Conservation (phyloP, 129 eudicot species). For the Pulicaria dysenterica region DNA sequence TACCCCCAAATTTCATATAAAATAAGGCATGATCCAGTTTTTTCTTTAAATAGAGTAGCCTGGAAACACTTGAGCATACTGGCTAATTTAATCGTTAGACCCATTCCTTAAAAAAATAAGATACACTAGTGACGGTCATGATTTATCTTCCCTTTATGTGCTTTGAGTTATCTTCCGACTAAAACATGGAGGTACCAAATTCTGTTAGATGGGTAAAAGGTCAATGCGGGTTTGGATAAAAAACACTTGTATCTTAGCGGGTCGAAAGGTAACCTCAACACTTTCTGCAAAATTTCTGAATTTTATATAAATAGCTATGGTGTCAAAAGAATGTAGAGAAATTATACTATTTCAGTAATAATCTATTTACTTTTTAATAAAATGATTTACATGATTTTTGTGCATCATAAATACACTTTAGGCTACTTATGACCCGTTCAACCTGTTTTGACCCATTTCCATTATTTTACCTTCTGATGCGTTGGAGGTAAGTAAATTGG, state of each 20-base stretch:
- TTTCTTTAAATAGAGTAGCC: background rate
- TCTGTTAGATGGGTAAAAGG: background rate
- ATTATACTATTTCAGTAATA: background rate
- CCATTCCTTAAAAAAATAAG: background rate
- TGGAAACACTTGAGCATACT: slow-evolving; percentile 7
- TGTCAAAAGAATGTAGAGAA: background rate
- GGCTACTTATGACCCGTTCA: background rate
- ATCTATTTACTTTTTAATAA: background rate
- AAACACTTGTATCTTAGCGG: background rate
- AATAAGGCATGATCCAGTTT: background rate
- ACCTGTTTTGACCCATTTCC: background rate
- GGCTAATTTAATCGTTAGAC: background rate
- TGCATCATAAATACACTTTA: background rate
- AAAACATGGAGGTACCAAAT: background rate
- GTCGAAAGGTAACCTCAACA: background rate
- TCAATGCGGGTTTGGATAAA: background rate
- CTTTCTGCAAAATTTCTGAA: background rate
- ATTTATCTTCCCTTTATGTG: too few species aligned
- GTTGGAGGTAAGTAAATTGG: background rate
- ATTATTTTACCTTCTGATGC: too few species aligned
- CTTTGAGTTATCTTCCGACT: too few species aligned
- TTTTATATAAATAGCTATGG: background rate
- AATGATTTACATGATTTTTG: background rate
- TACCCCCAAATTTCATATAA: too few species aligned
- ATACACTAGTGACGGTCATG: too few species aligned